Evolutionary conservation across 345 rosid genomes (phyloP), one percentile per base, ranked within the genome.

Genomic region (Durio zibethinus): DNA sequence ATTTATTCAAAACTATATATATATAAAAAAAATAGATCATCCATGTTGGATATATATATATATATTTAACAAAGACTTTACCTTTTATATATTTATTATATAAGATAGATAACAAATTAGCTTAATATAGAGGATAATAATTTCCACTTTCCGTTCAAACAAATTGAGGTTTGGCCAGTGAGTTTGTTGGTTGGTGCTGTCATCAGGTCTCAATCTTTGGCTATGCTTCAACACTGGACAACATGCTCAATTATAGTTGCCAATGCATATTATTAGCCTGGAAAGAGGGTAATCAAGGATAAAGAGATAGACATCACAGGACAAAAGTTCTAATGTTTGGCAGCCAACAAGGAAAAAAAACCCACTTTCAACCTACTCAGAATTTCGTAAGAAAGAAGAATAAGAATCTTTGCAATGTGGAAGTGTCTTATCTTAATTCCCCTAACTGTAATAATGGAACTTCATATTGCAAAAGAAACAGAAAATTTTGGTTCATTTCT

Each of bases 381-480:
- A 63, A 74, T 74, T 76, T 57, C 10, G 43, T 40, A 40, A 40
- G 43, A 57, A 69, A 40, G 33, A 76, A 80, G 82, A 82, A 77
- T 72, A 76, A 80, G 82, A 82, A 77, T 72, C 64, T 63, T 72
- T 65, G 52, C 76, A 67, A 73, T 52, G 25, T 72, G 72, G 45
- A 76, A 75, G 36, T 43, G 73, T 77, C 81, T 77, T 38, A 31
- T 83, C 84, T 53, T 76, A 42, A 12, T 29, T 57, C 66, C 40
- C 66, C 40, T 61, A 3, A 38, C 36, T 9, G 60, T 60, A 50
- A 68, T 72, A 76, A 64, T 80, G 79, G 42, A 52, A 76, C 29
- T 57, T 42, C 43, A 70, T 35, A 73, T 74, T 69, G 57, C 50
- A 64, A 43, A 64, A 57, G 60, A 16, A 61, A 54, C 4, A 31